Evolutionary conservation across 192 early-diverging fungal species (phyloP), one percentile per base, ranked within the genome.

Genomic region (Linnemannia hyalina): DNA sequence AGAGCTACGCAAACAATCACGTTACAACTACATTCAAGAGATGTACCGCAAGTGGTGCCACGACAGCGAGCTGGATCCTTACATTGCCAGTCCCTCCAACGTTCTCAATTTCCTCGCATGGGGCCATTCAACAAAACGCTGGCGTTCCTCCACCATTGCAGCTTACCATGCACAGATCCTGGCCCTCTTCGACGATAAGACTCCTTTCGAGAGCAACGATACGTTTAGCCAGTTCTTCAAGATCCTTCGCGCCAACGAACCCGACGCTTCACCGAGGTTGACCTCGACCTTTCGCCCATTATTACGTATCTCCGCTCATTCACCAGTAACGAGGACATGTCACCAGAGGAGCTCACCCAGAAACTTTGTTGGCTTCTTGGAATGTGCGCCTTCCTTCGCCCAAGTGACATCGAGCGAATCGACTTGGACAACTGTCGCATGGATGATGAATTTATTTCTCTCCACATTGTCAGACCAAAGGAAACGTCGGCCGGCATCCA

Each of bases 371-470:
- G 77, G 77, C 65, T 78, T 5, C 47, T 70, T 1, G 77, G 44
- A 23, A 70, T 70, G 26, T 78, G 77, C 26, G 68, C 46, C 46
- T 78, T 78, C 65, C 68, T 78, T 18, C 32, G 49, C 29, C 68
- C 68, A 18, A 69, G 68, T 26, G 77, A 78, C 47, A 78, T 78
- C 22, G 77, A 13, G 4, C 40, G 77, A 44, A 78, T 78, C n/a
- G 68, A 78, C 36, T 6, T 71, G 26, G 10, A 69, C 22, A 36
- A 78, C 1, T 44, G 35, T 52, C n/a, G 35, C 35, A 1, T 36
- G 7, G 26, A 55, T 0, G 23, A 55, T n/a, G 23, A n/a, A n/a
- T n/a, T 55, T 55, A 55, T 55, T n/a, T 55, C 54, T n/a, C 23
- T 55, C 54, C 23, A 22, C 3, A 36, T 44, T 6, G 46, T 70